Evolutionary conservation across 2,329 filamentous ascomycete species (phyloP), one percentile per base, ranked within the genome.

Genomic region (Penicillium nordicum): DNA sequence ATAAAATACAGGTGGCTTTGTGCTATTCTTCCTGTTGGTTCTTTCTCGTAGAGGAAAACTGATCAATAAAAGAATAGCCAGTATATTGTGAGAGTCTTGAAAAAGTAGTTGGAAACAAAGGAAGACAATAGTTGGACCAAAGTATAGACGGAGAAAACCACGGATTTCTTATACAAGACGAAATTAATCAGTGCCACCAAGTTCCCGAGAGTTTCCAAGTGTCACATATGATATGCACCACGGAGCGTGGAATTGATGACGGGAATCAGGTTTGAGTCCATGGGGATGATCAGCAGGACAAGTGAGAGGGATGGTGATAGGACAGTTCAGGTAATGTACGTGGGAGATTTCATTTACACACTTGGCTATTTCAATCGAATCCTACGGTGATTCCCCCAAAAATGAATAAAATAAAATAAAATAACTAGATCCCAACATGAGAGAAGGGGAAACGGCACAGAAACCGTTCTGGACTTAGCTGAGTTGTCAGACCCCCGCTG

Each of bases 251-350:
- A 45, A 44, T 53, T n/a, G 27, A 54, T 37, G 38, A 51, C 46
- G 11, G 40, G 5, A 48, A 52, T 49, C 43, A 50, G 27, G 16
- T 46, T 37, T 41, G 23, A 59, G 34, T 42, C 34, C 30, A 37
- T 30, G 30, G 3, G 52, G 48, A 38, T 57, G 59, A 63, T 66
- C 59, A 64, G 55, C 58, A 59, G 63, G 55, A 47, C 53, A 55
- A 55, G 21, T 18, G 25, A 21, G 9, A 21, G 5, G 16, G 12
- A 37, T 14, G 45, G 16, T 55, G 53, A 55, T 55, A 55, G 53
- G 53, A 42, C 42, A 18, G 18, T 30, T 27, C 3, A 41, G 27
- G 42, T 41, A 45, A 36, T 44, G 49, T 50, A 41, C 25, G 45
- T 48, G 27, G 27, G 42, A 59, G 49, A 49, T 49, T 12, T 29